These are phyloP conservation scores for Physcomitrellopsis africana DNA, from an alignment of 225 moss, liverwort and hornwort species.

Conservation along the genomic window DNA sequence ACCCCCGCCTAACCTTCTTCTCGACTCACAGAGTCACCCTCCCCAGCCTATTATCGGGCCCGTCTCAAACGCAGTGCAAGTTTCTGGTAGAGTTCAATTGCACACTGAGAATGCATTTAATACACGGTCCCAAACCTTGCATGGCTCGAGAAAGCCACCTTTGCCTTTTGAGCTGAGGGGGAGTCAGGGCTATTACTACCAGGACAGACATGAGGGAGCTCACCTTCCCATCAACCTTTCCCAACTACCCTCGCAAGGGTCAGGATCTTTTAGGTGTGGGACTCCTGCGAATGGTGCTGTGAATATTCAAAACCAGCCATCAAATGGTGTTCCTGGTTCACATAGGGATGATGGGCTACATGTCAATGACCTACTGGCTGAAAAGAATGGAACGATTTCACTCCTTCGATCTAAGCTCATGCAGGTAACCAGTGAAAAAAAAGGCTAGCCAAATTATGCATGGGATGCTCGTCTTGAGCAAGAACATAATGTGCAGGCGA, in stretches of 20 bases:
- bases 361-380: conserved; percentile 53
- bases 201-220: conserved; percentile 33
- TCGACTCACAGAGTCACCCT: conserved; percentile 27
- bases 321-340: conserved; percentile 32
- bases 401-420: conserved; percentile 68
- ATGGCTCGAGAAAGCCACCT: conserved; percentile 44
- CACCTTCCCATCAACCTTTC: conserved; percentile 35
- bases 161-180: conserved; percentile 40
- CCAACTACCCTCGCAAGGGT: conserved; percentile 44
- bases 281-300: conserved; percentile 25
- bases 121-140: conserved; percentile 33
- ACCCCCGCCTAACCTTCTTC: conserved; percentile 14
- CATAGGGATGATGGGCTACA: conserved; percentile 35
- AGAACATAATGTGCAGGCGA: background rate
- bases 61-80: conserved; percentile 17
- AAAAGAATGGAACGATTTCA: conserved; percentile 70
- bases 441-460: background rate
- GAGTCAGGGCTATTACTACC: conserved; percentile 28
- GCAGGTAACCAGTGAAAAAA: conserved; percentile 49
- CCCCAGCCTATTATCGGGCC: conserved; percentile 34
- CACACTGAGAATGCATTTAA: conserved; percentile 35
- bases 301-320: conserved; percentile 25
- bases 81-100: conserved; percentile 28
- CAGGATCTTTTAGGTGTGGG: conserved; percentile 30
- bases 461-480: conserved; percentile 1